A percentile compares a stretch with the other conserved stretches of the same genome.
These are phyloP conservation scores for Xylariaceae sp. DNA, from an alignment of 2,329 filamentous ascomycete species.

Conservation along the genomic window DNA sequence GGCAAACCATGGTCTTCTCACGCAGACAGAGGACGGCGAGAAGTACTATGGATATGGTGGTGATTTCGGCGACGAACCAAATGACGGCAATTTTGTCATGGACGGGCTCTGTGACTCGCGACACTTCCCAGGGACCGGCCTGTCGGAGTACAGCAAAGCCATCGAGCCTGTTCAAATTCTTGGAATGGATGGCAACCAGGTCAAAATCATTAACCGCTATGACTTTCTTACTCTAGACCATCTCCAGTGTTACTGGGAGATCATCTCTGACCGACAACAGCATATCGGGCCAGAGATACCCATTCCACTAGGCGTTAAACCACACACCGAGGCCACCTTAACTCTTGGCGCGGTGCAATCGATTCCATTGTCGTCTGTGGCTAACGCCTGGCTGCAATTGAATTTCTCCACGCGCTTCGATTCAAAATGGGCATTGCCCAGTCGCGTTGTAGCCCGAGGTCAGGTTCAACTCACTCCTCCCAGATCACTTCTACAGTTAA, in stretches of 20 bases:
- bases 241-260: constrained; percentile 50
- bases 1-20: constrained; percentile 61
- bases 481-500: constrained; percentile 38
- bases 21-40: constrained; percentile 49
- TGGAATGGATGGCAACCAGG: constrained; percentile 48
- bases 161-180: constrained; percentile 64
- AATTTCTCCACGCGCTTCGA: constrained; percentile 50
- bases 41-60: constrained; percentile 64
- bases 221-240: constrained; percentile 60
- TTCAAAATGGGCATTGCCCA: constrained; percentile 57
- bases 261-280: constrained; percentile 48
- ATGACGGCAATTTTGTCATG: constrained; percentile 65
- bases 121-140: constrained; percentile 58
- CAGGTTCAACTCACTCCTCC: constrained; percentile 50
- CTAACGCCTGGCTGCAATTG: constrained; percentile 57
- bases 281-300: constrained; percentile 44
- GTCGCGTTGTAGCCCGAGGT: constrained; percentile 59
- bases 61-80: constrained; percentile 65
- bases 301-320: constrained; percentile 52
- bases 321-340: constrained; percentile 48
- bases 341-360: constrained; percentile 41
- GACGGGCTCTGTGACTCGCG: constrained; percentile 58
- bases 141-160: constrained; percentile 62
- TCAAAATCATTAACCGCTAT: constrained; percentile 59
- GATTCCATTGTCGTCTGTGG: constrained; percentile 43